Base-by-base conservation (phyloP, 2,329 filamentous ascomycete species). In the Cyphellophora attinorum region DNA sequence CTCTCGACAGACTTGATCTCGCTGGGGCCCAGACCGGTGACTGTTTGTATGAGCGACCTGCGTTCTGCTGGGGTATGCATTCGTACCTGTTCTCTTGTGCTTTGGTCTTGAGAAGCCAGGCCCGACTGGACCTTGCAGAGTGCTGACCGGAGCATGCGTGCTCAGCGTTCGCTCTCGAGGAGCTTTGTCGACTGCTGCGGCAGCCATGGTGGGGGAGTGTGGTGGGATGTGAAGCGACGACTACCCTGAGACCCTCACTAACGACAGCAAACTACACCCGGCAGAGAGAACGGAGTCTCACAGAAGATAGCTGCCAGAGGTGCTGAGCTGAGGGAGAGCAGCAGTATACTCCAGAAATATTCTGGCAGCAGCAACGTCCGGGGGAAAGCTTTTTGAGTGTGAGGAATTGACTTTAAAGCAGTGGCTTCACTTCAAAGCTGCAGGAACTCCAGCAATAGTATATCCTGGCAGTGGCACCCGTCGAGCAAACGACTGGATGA, bases 1-100 rank as follows among this genome's bases (percentile, higher is more conserved):
- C 86, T 85, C 66, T 96, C 88, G 31, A 96, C 85, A 51, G 65
- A 81, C 68, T 94, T 95, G 68, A 95, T 95, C 56, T 98, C 91
- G 21, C 75, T 69, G 17, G 86, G 74, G 19, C 86, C 88, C 55
- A 96, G 91, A 6, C 91, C 91, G 6, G 91, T 98, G 47, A 84
- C 83, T n/a, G 89, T 96, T 49, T 91, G 77, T 5, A 6, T 6
- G 11, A 12, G 12, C 11, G 3, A 19, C 19, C 16, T 13, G 29
- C 19, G 8, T 19, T 12, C 27, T 15, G 5, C 5, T 11, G 15
- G n/a, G 11, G 27, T 16, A 3, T 19, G 8, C 19, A 11, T 18
- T 11, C 29, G 13, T 19, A 31, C 35, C 30, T 21, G 32, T 31
- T 31, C 29, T 16, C 70, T 85, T 95, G 67, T 98, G 91, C 67